A percentile compares a stretch with the other conserved stretches of the same genome.
These are phyloP conservation scores for Aspergillus fijiensis DNA, from an alignment of 2,329 filamentous ascomycete genomes.

Conservation along the genomic window DNA sequence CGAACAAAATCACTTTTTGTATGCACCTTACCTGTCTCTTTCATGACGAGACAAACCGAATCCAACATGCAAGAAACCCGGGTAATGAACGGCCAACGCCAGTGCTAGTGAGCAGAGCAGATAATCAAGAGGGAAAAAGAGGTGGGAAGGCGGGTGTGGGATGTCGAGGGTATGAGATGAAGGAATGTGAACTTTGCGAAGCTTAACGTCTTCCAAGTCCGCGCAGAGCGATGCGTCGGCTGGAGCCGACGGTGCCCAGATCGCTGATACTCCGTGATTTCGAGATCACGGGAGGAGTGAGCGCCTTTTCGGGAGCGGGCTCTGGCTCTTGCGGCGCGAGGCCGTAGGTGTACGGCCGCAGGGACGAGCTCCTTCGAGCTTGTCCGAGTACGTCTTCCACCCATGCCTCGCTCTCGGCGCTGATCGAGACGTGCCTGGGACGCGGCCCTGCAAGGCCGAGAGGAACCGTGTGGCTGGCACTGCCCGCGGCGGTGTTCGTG, in stretches of 20 bases:
- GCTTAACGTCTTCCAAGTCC: slow-evolving; percentile 33
- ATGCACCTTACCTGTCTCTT: background rate
- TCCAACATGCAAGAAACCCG: slow-evolving; percentile 10
- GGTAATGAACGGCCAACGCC: slow-evolving; percentile 11
- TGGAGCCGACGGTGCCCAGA: slow-evolving; percentile 36
- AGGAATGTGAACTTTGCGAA: background rate
- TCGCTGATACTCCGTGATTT: slow-evolving; percentile 43
- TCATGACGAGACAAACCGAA: background rate
- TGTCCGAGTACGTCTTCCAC: slow-evolving; percentile 48
- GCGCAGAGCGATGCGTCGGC: slow-evolving; percentile 39
- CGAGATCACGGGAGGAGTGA: slow-evolving; percentile 19
- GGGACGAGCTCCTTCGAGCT: slow-evolving; percentile 40
- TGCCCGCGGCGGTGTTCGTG: slow-evolving; percentile 18
- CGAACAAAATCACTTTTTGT: slow-evolving; percentile 9
- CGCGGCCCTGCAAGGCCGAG: slow-evolving; percentile 47
- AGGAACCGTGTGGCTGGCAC: slow-evolving; percentile 34
- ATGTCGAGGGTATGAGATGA: background rate
- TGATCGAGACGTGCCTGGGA: slow-evolving; percentile 42
- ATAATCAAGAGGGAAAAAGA: slow-evolving; percentile 1
- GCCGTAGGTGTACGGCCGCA: slow-evolving; percentile 30
- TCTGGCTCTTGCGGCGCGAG: slow-evolving; percentile 19
- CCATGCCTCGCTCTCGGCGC: slow-evolving; percentile 49
- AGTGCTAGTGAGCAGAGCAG: slow-evolving; percentile 16
- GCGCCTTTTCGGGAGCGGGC: slow-evolving; percentile 11
- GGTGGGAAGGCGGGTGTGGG: slow-evolving; percentile 7